Percentiles rank a stretch among this genome's conserved stretches.
These are phyloP conservation scores for Sporobolomyces pararoseus DNA, from an alignment of 768 basidiomycete genomes.

Conservation along the genomic window DNA sequence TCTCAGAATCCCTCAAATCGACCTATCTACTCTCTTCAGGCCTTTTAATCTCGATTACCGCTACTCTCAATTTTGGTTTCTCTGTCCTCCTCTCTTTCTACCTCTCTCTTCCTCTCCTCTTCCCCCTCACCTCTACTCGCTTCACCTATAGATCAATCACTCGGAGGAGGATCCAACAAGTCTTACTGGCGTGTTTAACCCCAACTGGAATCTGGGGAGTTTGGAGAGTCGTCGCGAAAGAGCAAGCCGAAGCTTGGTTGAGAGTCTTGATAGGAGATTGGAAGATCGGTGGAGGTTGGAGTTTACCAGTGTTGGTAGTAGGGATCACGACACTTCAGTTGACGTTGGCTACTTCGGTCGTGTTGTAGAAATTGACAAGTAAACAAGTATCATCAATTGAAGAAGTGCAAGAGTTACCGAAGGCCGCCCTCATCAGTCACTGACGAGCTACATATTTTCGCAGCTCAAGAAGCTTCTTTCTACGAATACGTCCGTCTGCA, in stretches of 20 bases:
- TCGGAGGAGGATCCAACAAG: slow-evolving; percentile 55
- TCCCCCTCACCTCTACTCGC: slow-evolving; percentile 34
- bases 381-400: no score
- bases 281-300: slow-evolving; percentile 76
- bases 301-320: slow-evolving; percentile 55
- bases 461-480: no score
- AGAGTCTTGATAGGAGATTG: slow-evolving; percentile 55
- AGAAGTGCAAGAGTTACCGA: no score
- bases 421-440: no score
- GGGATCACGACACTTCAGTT: slow-evolving; percentile 59
- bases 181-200: slow-evolving; percentile 49
- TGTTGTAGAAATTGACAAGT: slow-evolving; percentile 18
- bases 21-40: slow-evolving; percentile 79
- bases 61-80: slow-evolving; percentile 88
- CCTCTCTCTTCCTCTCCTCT: slow-evolving; percentile 63
- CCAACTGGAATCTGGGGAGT: slow-evolving; percentile 57
- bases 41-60: slow-evolving; percentile 74
- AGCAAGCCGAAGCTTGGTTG: slow-evolving; percentile 19
- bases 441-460: no score
- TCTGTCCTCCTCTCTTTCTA: slow-evolving; percentile 66
- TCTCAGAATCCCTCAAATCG: slow-evolving; percentile 60
- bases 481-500: no score
- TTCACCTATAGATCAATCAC: slow-evolving; percentile 53
- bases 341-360: slow-evolving; percentile 60
- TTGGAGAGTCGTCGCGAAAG: slow-evolving; percentile 47